Evolutionary conservation across 2,329 filamentous ascomycete genomes (phyloP), one percentile per base, ranked within the genome.

Genomic region (Sporothrix curviconia): DNA sequence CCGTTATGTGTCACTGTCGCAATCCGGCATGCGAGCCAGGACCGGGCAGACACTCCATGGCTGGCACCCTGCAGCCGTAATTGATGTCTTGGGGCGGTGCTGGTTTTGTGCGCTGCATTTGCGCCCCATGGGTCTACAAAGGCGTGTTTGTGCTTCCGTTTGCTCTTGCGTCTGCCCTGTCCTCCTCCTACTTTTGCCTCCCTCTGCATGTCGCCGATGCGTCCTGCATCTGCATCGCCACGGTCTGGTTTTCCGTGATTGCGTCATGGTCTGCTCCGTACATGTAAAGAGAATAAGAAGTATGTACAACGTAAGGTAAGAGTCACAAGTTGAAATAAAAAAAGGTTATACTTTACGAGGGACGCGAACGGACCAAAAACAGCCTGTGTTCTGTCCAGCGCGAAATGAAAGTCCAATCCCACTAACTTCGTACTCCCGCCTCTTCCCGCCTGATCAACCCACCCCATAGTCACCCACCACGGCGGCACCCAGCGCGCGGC

Each of bases 381-480:
- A n/a, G n/a, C n/a, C n/a, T n/a, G n/a, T n/a, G n/a, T n/a, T n/a
- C n/a, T n/a, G n/a, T n/a, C n/a, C n/a, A n/a, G n/a, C n/a, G n/a
- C n/a, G n/a, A n/a, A n/a, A n/a, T n/a, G n/a, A n/a, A n/a, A n/a
- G n/a, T n/a, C n/a, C n/a, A n/a, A n/a, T n/a, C n/a, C n/a, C n/a
- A n/a, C n/a, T n/a, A n/a, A n/a, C n/a, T n/a, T n/a, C n/a, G n/a
- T n/a, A n/a, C n/a, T n/a, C n/a, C n/a, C n/a, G n/a, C n/a, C n/a
- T n/a, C n/a, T 34, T 59, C 57, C 57, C 55, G 58, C 46, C 58
- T 52, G 43, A 52, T 19, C 57, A 62, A 58, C 63, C 61, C 61
- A 57, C 60, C 57, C 46, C 19, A 17, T 40, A n/a, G n/a, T 17
- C 36, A 49, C 37, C 55, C 55, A 43, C 55, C 34, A 50, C 40